phyloP scores from a whole-genome alignment of 371 early-diverging fungal genomes.

The Circinella umbellata region DNA sequence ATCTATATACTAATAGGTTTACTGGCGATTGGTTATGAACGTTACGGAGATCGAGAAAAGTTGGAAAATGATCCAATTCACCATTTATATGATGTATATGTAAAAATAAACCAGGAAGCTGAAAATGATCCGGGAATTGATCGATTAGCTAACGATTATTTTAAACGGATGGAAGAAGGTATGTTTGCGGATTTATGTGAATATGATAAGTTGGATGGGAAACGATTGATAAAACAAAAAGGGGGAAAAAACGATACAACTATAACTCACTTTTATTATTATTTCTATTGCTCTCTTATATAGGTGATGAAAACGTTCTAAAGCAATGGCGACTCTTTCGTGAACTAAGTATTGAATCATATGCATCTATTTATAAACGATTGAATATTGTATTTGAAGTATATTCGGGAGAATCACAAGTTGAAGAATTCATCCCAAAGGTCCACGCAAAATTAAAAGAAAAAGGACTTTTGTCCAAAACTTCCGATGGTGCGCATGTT shows the following conservation, averaged over 20 bases:
- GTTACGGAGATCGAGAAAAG: constrained; percentile 80
- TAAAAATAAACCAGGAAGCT: constrained; percentile 80
- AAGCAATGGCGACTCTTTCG: constrained; percentile 87
- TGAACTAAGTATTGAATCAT: constrained; percentile 86
- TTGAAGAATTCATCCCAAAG: constrained; percentile 71
- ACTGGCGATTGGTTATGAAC: constrained; percentile 92
- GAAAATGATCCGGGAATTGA: constrained; percentile 66
- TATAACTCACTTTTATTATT: neutral
- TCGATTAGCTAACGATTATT: constrained; percentile 86
- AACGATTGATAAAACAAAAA: neutral
- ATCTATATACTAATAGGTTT: constrained; percentile 57
- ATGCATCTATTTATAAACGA: constrained; percentile 86
- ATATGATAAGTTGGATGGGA: too few species aligned
- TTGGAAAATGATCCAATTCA: constrained; percentile 89
- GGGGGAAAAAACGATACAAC: neutral
- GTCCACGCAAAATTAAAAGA: constrained; percentile 69
- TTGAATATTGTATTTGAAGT: constrained; percentile 92
- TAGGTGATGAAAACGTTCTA: constrained; percentile 70
- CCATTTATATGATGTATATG: constrained; percentile 96
- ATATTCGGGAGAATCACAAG: constrained; percentile 97
- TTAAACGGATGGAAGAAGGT: constrained; percentile 93
- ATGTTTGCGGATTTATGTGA: neutral
- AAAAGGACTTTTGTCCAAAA: constrained; percentile 56
- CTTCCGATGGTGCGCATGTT: constrained; percentile 74
- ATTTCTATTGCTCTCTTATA: neutral